Conservation (phyloP, 1,284 basidiomycete genomes). For the Singerocomus inundabilis region DNA sequence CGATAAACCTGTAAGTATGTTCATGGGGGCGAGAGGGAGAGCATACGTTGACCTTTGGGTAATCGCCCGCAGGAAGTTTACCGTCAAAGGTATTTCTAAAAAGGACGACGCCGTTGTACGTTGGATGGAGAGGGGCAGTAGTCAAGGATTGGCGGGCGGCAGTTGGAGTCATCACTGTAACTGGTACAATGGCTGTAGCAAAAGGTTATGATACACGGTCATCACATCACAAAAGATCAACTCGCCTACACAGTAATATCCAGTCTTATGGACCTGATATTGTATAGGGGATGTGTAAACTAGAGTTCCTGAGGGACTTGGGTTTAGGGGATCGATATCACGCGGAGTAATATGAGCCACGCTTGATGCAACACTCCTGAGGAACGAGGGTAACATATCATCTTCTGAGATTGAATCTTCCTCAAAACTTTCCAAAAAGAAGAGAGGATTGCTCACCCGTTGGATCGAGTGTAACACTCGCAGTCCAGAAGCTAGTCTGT, state of each 20-base stretch:
- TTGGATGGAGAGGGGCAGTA: slow-evolving; percentile 67
- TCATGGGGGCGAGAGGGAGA: neutral
- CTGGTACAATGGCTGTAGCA: slow-evolving; percentile 73
- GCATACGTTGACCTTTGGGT: slow-evolving; percentile 95
- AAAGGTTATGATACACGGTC: slow-evolving; percentile 12
- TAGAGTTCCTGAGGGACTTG: slow-evolving; percentile 49
- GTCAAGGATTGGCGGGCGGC: slow-evolving; percentile 39
- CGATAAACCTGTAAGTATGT: slow-evolving; percentile 1
- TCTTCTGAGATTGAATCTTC: slow-evolving; percentile 54
- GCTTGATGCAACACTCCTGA: slow-evolving; percentile 17
- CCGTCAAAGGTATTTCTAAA: slow-evolving; percentile 92
- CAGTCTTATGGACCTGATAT: slow-evolving; percentile 84
- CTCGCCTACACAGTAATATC: slow-evolving; percentile 94
- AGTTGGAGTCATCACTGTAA: slow-evolving; percentile 57
- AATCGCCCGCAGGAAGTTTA: slow-evolving; percentile 88
- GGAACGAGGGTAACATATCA: slow-evolving; percentile 48
- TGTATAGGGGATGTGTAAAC: slow-evolving; percentile 63
- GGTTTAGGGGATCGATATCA: slow-evolving; percentile 39
- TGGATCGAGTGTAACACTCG: slow-evolving; percentile 55
- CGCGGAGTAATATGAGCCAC: slow-evolving; percentile 13
- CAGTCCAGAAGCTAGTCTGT: slow-evolving; percentile 79
- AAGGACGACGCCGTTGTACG: slow-evolving; percentile 77
- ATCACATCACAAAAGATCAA: slow-evolving; percentile 12
- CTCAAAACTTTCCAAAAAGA: slow-evolving; percentile 57
- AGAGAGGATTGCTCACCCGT: slow-evolving; percentile 18